Conservation (phyloP, 2,329 filamentous ascomycete species). For the Pseudogymnoascus sp. region DNA sequence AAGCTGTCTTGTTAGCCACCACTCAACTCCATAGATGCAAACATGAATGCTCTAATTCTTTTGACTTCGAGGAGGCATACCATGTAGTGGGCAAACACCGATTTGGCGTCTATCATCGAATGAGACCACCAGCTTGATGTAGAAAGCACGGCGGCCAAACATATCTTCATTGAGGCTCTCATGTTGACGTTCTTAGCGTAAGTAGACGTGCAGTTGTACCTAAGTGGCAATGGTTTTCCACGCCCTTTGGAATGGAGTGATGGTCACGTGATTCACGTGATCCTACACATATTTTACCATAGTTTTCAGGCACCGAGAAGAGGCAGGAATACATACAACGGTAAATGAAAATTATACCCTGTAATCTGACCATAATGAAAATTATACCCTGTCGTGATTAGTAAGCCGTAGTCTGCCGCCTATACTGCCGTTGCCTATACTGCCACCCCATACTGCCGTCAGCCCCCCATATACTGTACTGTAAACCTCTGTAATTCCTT, state of each 20-base stretch:
- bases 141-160: neutral
- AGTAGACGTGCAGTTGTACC: neutral
- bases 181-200: neutral
- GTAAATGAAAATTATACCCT: no score
- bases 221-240: neutral
- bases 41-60: neutral
- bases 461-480: neutral
- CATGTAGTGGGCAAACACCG: conserved; percentile 10
- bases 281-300: no score
- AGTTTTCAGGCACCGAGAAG: no score
- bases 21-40: neutral
- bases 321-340: no score
- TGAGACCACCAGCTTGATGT: neutral
- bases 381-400: no score
- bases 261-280: no score
- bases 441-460: no score
- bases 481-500: neutral
- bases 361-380: no score
- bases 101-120: neutral
- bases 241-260: neutral
- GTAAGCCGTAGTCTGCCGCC: no score
- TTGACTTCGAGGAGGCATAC: neutral
- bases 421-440: neutral
- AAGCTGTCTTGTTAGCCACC: neutral
- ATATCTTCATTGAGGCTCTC: neutral